Evolutionary conservation across 768 basidiomycete species (phyloP), one percentile per base, ranked within the genome.

Genomic region (Pisolithus orientalis): DNA sequence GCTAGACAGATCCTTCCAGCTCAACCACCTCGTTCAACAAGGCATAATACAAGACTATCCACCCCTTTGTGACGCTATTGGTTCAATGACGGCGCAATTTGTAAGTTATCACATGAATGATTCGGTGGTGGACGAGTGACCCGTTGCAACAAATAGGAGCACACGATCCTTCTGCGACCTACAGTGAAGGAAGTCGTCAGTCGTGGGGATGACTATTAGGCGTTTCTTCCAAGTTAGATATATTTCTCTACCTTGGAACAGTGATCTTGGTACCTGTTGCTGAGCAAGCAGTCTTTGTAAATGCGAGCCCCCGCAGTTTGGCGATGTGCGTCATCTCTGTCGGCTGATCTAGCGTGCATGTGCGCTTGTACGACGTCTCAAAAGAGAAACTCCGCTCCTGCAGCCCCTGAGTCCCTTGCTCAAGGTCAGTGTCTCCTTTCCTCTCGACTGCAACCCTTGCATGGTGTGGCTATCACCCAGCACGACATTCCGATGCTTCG

Each of bases 41-140:
- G 88, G 86, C 1, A 83, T 97, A 50, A 93, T 99, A 2, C 82
- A 85, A 57, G 90, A 87, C 56, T 97, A 98, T 66, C 96, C 92
- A 9, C 96, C 96, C 0, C 74, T 99, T 37, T 87, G 83, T 59
- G 96, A 98, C 66, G 80, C 82, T 49, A 74, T 72, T 47, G 94
- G 84, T 39, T 81, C 85, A 2, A 96, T 94, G 91, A 96, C 94
- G 0, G 95, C 95, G 9, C 95, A 97, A 74, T 89, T 87, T 66
- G 87, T 90, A 60, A 56, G 83, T 37, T 42, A 51, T 44, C 32
- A 10, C 11, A 57, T 11, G 27, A 44, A 31, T 47, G 7, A 24
- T 47, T 21, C 21, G 4, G 40, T 45, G 21, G 11, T 27, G 47
- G 25, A 28, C 9, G 16, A 52, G 49, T 63, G 47, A 62, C 32